These are phyloP conservation scores for Stagonosporopsis cucurbitacearum DNA, from an alignment of 2,329 filamentous ascomycete genomes.

Conservation along the genomic window DNA sequence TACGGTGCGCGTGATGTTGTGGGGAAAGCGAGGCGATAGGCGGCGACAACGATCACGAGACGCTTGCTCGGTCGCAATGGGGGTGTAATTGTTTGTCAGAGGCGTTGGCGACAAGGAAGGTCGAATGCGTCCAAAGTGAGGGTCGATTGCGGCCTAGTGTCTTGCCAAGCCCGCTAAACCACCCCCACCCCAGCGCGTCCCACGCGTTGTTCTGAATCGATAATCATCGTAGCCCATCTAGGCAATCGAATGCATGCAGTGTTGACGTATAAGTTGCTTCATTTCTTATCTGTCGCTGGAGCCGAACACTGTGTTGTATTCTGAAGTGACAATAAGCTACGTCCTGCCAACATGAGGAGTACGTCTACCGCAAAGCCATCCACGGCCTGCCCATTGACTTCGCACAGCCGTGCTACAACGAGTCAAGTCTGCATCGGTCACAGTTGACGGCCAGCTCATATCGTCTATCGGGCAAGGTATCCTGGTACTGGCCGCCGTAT, in stretches of 20 bases:
- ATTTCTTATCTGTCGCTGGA: background rate
- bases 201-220: slow-evolving; percentile 10
- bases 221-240: slow-evolving; percentile 5
- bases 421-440: slow-evolving; percentile 93
- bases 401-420: slow-evolving; percentile 83
- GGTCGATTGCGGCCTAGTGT: slow-evolving; percentile 35
- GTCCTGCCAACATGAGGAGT: slow-evolving; percentile 35
- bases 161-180: slow-evolving; percentile 29
- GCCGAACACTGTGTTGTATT: background rate
- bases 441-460: slow-evolving; percentile 86
- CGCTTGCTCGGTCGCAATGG: slow-evolving; percentile 27
- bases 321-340: slow-evolving; percentile 1
- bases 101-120: slow-evolving; percentile 26
- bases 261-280: slow-evolving; percentile 1
- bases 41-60: slow-evolving; percentile 26
- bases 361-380: slow-evolving; percentile 19
- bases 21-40: slow-evolving; percentile 8
- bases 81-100: slow-evolving; percentile 27
- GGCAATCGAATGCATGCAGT: slow-evolving; percentile 2
- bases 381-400: slow-evolving; percentile 19
- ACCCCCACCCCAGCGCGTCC: slow-evolving; percentile 20
- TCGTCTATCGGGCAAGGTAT: slow-evolving; percentile 91
- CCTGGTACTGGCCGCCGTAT: slow-evolving; percentile 89
- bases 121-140: slow-evolving; percentile 27
- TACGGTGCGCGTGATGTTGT: slow-evolving; percentile 13